phyloP scores from a whole-genome alignment of 768 basidiomycete species.

The Ramaria rubella region DNA sequence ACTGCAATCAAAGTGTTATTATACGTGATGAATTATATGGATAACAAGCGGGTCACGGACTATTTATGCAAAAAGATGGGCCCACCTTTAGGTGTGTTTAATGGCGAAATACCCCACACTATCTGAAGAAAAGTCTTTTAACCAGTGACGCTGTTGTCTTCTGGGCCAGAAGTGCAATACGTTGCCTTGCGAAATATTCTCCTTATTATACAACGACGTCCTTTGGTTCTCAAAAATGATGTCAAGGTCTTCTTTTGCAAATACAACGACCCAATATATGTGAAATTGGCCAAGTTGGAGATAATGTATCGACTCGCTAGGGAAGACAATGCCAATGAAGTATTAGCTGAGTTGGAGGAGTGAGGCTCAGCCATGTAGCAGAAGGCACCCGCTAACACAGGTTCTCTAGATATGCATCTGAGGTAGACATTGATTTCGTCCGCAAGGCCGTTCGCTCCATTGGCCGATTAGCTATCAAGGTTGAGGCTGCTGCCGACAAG shows the following conservation, averaged over 20 bases:
- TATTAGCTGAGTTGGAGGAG: constrained; percentile 94
- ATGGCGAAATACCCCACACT: background rate
- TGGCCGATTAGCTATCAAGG: constrained; percentile 96
- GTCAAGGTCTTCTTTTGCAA: constrained; percentile 99
- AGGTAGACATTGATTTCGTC: constrained; percentile 97
- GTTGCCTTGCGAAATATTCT: constrained; percentile 95
- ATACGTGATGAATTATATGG: constrained; percentile 99
- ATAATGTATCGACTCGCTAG: constrained; percentile 97
- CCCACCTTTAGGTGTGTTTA: constrained; percentile 80
- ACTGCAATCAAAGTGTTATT: constrained; percentile 96
- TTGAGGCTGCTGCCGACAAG: constrained; percentile 77
- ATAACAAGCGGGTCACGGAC: constrained; percentile 76
- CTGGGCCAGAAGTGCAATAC: constrained; percentile 98
- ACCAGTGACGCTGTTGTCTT: constrained; percentile 87
- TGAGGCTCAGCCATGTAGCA: constrained; percentile 36
- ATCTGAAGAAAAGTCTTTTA: background rate
- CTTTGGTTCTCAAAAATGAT: constrained; percentile 88
- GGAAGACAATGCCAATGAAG: constrained; percentile 89
- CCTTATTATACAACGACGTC: constrained; percentile 92
- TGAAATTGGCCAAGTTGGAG: constrained; percentile 96
- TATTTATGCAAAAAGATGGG: constrained; percentile 97
- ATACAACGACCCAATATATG: constrained; percentile 98
- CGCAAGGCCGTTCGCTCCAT: constrained; percentile 97
- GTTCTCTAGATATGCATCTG: constrained; percentile 93
- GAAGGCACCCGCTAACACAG: no score